Evolutionary conservation across 176 grass and related monocot genomes (phyloP), one percentile per base, ranked within the genome.

Genomic region (Zoysia pacifica): DNA sequence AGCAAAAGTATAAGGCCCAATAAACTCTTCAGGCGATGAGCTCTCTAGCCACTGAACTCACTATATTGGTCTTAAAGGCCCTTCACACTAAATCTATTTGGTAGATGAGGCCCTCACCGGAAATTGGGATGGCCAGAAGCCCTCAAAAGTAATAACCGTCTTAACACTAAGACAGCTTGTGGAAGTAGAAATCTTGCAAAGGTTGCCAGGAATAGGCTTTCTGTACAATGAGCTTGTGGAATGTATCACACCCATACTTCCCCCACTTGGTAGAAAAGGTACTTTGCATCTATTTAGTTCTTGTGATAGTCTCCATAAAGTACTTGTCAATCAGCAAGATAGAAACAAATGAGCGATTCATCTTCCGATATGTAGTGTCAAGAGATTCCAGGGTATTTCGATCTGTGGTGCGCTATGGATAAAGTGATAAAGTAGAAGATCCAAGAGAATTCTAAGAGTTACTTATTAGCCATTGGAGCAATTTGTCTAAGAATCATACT

Each of bases 261-360:
- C 82, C 82, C 65, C 91, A 94, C 56, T 82, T 91, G 69, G 71
- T 91, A 36, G 83, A 89, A 47, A 89, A 89, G 28, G 82, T 91
- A 61, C 86, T 86, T 4, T 81, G 89, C 5, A 85, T 94, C 66
- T 86, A 89, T 69, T 91, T 81, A 16, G 86, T 94, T 76, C 89
- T 91, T 18, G 84, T 94, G 67, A 86, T 94, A 64, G 61, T 79
- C 76, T 94, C 91, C 18, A 91, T 94, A 71, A 94, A 94, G 86
- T 89, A 18, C 73, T 55, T 94, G 65, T 89, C 89, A 0, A 91
- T 94, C 63, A 89, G 89, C 73, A 89, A 85, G 70, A 85, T 91
- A 54, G 86, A 84, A 70, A 69, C 65, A 37, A 82, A 43, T 0
- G 89, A 91, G 8, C 54, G 92, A 45, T 91, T 94, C 65, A 62